A percentile compares a stretch with the other conserved stretches of the same genome.
Evolutionary conservation across 441 rosid genomes (phyloP).

Genomic region (Viola pubescens): DNA sequence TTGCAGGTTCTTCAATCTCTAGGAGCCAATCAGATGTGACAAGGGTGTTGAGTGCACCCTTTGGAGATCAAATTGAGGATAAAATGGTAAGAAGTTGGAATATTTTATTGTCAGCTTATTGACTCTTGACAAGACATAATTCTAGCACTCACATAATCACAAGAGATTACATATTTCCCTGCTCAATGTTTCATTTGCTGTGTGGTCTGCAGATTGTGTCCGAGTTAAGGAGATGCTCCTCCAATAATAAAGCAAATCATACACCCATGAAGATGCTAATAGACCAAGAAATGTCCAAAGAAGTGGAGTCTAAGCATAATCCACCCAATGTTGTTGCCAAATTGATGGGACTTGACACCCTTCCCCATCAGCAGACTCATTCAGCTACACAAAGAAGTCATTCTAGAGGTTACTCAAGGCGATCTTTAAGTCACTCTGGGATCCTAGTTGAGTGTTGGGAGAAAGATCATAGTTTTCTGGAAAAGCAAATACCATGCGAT

Average conservation of each 20-base stretch:
- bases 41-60: constrained; percentile 39
- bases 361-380: constrained; percentile 49
- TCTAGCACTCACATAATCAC: constrained; percentile 18
- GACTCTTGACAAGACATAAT: constrained; percentile 11
- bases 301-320: constrained; percentile 44
- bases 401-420: constrained; percentile 42
- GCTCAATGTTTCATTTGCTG: constrained; percentile 15
- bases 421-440: constrained; percentile 45
- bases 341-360: constrained; percentile 92
- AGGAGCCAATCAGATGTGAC: constrained; percentile 62
- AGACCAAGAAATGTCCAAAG: constrained; percentile 81
- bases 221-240: constrained; percentile 61
- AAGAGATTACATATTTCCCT: constrained; percentile 13
- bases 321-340: constrained; percentile 83
- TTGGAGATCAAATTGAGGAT: constrained; percentile 53
- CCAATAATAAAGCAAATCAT: constrained; percentile 42
- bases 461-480: constrained; percentile 33
- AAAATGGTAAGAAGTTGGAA: constrained; percentile 40
- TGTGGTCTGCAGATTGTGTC: constrained; percentile 44
- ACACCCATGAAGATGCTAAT: constrained; percentile 79
- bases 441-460: constrained; percentile 35
- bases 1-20: constrained; percentile 59
- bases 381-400: constrained; percentile 36
- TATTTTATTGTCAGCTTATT: constrained; percentile 7
- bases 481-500: constrained; percentile 42